Conservation (phyloP, 805 yeast genomes). For the Saccharomycodes ludwigii region DNA sequence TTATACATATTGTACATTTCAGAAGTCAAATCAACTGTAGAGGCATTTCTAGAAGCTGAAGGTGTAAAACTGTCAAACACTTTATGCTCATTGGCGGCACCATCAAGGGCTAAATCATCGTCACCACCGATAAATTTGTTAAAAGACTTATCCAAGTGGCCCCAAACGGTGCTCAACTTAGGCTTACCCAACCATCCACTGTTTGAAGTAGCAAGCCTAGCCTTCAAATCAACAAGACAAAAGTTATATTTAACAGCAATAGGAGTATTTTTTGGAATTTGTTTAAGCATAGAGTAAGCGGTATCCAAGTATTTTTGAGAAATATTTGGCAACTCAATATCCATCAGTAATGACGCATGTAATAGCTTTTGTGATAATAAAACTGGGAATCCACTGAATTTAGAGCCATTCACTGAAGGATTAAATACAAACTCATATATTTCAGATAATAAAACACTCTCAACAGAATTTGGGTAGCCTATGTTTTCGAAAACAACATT, state of each 20-base stretch:
- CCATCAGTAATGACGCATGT: constrained; percentile 62
- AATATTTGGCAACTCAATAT: constrained; percentile 42
- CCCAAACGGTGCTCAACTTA: constrained; percentile 76
- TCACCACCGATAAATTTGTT: constrained; percentile 81
- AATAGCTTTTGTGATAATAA: constrained; percentile 46
- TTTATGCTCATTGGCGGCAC: constrained; percentile 29
- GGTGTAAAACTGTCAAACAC: constrained; percentile 66
- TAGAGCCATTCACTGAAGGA: constrained; percentile 16
- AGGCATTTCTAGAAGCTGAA: constrained; percentile 44
- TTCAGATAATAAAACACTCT: constrained; percentile 48
- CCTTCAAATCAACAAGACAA: constrained; percentile 28
- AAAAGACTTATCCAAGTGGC: constrained; percentile 70
- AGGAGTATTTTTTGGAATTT: constrained; percentile 25
- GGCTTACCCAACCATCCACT: constrained; percentile 75
- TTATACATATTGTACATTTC: neutral
- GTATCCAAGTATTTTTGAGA: constrained; percentile 55
- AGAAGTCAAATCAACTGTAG: constrained; percentile 25
- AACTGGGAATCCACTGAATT: constrained; percentile 33
- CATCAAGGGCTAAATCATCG: constrained; percentile 31
- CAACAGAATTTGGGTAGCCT: constrained; percentile 28
- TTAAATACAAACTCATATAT: constrained; percentile 47
- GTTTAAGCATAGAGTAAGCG: constrained; percentile 28
- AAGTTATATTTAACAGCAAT: constrained; percentile 23
- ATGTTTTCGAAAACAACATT: constrained; percentile 29
- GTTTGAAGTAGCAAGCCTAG: constrained; percentile 36